Base-by-base conservation (phyloP, 2,329 filamentous ascomycete genomes). In the Phyllosticta capitalensis region DNA sequence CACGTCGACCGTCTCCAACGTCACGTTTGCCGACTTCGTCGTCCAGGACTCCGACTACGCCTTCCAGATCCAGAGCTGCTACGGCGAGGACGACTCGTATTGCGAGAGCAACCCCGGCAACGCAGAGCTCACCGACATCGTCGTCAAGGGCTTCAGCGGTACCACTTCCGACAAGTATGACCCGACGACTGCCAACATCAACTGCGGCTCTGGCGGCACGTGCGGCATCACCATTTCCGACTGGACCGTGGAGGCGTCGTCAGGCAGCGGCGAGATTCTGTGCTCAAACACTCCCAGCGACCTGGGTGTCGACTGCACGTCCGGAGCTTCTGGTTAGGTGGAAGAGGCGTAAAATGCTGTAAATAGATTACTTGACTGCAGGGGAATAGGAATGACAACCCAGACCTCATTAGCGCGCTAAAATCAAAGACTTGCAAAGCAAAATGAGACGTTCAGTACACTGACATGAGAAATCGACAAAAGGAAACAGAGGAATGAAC, bases 81-180 rank as follows among this genome's bases (percentile, higher is more conserved):
- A 77, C 60, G 58, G 58, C 53, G 58, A 60, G 48, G 58, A 60
- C n/a, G 58, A 19, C 14, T 26, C 26, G 6, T 60, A 60, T 26
- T 60, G 58, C 58, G 17, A 52, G 19, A 56, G 49, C 48, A 55
- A n/a, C 20, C 58, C 58, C 14, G 54, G 53, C 19, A 17, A 52
- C 22, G 58, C 58, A 7, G 21, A 60, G 20, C 49, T 56, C 14
- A 52, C 45, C 28, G 58, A 28, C 4, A 49, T 60, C 7, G 52
- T 55, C 9, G 38, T 86, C 65, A 79, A 75, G 61, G 79, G 84
- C 62, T 80, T 86, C 66, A 70, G 70, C 20, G 83, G 83, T 0
- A 80, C 74, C 1, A 84, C 82, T 0, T 76, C 72, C 63, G 69
- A 65, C 30, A 76, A 75, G 62, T 74, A 74, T 60, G 67, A 73